Evolutionary conservation across 805 yeast genomes (phyloP), one percentile per base, ranked within the genome.

Genomic region (Wickerhamomyces silvicola): DNA sequence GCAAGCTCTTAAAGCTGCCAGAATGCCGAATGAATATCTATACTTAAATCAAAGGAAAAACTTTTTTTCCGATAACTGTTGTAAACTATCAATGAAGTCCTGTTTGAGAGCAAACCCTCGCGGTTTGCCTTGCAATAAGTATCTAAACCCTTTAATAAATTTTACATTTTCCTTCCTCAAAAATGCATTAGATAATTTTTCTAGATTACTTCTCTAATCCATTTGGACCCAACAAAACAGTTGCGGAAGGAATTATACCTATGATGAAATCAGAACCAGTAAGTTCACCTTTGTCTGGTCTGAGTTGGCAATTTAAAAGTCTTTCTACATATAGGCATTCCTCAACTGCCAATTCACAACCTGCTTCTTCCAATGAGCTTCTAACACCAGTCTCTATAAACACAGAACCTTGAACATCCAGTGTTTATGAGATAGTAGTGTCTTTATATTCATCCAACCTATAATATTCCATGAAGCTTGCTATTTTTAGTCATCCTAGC

Each of bases 221-320:
- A 1, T 33, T 36, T 2, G 43, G 27, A 3, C 70, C 71, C 6
- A 46, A 35, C 7, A 60, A 56, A 7, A 66, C 30, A 6, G 74
- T 72, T 1, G 66, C 68, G 70, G 69, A 66, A 1, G 72, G 69
- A n/a, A 68, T 43, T 7, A 64, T 42, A 3, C 52, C 68, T 24
- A 46, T 48, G 20, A 41, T 42, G 25, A 30, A 38, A 2, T 28
- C 17, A 6, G 22, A 22, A 3, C 21, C 20, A 6, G 24, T 20
- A n/a, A n/a, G n/a, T n/a, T n/a, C n/a, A n/a, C n/a, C n/a, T n/a
- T n/a, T n/a, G n/a, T n/a, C n/a, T n/a, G n/a, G n/a, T n/a, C n/a
- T n/a, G n/a, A n/a, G 38, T 18, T 33, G 19, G 2, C 27, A 11
- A 14, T 31, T 37, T 12, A 33, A 28, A 13, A 22, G 22, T 30